These are phyloP conservation scores for Hanseniaspora sp. DNA, from an alignment of 1,139 yeast genomes.

Conservation along the genomic window DNA sequence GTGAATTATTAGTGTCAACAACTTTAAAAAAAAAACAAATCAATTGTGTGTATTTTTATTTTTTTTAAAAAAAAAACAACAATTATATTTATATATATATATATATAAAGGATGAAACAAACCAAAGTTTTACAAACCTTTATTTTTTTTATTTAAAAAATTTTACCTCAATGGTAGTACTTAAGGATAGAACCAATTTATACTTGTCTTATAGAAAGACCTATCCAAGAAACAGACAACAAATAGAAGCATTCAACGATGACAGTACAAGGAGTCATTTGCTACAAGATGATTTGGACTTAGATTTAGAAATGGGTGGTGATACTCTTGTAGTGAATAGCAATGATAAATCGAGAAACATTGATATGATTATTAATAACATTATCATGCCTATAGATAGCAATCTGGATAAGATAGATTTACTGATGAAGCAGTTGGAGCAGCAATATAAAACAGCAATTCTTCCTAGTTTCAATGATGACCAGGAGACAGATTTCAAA, in stretches of 20 bases:
- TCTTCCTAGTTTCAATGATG: constrained; percentile 76
- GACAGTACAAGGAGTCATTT: constrained; percentile 23
- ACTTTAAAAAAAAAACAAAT: too few relatives aligned
- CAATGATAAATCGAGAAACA: constrained; percentile 28
- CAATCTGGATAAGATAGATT: constrained; percentile 40
- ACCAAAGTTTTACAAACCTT: too few relatives aligned
- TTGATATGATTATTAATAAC: constrained; percentile 59
- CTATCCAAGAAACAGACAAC: constrained; percentile 40
- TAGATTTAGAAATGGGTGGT: constrained; percentile 18
- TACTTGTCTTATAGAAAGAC: constrained; percentile 64
- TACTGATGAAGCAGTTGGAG: constrained; percentile 45
- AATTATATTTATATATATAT: neutral
- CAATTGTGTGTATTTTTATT: too few relatives aligned
- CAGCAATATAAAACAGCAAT: constrained; percentile 68
- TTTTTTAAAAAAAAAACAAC: too few relatives aligned
- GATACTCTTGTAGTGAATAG: constrained; percentile 27
- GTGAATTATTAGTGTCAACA: too few relatives aligned
- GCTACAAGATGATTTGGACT: constrained; percentile 23
- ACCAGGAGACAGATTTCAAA: constrained; percentile 51
- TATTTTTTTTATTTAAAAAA: too few relatives aligned
- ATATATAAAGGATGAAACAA: neutral
- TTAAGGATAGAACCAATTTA: constrained; percentile 62
- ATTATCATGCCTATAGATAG: constrained; percentile 60
- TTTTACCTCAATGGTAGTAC: constrained; percentile 34
- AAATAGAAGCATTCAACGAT: constrained; percentile 19